Evolutionary conservation across 2,329 filamentous ascomycete species (phyloP).

Genomic region (Trichophyton simii): DNA sequence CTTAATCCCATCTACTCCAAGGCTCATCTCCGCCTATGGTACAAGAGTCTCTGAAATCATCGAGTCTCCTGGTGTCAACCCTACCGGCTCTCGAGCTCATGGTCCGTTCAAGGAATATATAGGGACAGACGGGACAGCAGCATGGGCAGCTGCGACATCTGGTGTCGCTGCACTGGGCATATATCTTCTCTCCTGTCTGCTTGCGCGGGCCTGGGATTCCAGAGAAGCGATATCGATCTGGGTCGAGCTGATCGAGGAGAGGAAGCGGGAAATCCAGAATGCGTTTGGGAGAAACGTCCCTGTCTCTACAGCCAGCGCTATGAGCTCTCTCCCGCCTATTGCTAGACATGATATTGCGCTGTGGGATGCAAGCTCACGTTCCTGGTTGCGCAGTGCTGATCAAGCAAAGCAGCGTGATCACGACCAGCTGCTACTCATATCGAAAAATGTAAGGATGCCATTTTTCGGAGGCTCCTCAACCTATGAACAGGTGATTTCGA

Average conservation of each 20-base stretch:
- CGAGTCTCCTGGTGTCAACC: background rate
- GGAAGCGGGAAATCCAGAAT: background rate
- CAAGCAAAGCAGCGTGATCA: conserved; percentile 16
- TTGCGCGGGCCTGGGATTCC: conserved; percentile 18
- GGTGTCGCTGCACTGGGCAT: conserved; percentile 18
- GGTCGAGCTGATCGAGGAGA: conserved; percentile 19
- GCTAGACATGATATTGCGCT: conserved; percentile 19
- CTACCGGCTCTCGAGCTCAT: background rate
- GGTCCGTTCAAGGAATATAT: conserved; percentile 8
- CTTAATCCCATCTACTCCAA: conserved; percentile 21
- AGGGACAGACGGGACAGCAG: conserved; percentile 14
- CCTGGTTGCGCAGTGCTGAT: conserved; percentile 28
- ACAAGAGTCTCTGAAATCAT: conserved; percentile 22
- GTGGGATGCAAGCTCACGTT: conserved; percentile 30
- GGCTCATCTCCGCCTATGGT: conserved; percentile 26
- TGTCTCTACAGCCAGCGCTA: background rate
- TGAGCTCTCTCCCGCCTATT: conserved; percentile 12
- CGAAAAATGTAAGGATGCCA: conserved; percentile 19
- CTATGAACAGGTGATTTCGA: conserved; percentile 21
- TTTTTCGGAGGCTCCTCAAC: conserved; percentile 6
- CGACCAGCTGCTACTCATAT: conserved; percentile 20
- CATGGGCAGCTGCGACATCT: conserved; percentile 20
- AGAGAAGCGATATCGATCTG: conserved; percentile 23
- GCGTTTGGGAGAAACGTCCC: background rate
- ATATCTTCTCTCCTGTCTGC: conserved; percentile 25